Conservation (phyloP, 352 stramenopile species). For the Albugo candida region DNA sequence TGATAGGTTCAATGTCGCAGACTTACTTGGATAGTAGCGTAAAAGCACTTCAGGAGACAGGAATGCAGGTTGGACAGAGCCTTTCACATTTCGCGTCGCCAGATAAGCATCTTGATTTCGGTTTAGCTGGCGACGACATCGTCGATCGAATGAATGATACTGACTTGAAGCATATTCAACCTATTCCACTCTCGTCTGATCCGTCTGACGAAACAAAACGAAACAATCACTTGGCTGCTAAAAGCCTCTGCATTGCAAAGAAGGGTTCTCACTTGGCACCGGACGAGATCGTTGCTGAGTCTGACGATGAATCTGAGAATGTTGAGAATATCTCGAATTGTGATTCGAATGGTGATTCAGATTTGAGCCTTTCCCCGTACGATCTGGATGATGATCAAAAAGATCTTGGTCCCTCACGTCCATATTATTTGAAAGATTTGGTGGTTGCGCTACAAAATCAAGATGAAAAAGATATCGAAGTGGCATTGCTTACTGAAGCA, state of each 20-base stretch:
- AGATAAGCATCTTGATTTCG: constrained; percentile 44
- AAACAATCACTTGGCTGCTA: neutral
- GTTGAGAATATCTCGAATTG: constrained; percentile 17
- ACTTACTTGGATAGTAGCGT: constrained; percentile 46
- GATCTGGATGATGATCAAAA: constrained; percentile 47
- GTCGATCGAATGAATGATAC: constrained; percentile 3
- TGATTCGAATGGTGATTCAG: constrained; percentile 27
- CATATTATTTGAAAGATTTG: constrained; percentile 54
- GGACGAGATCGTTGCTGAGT: constrained; percentile 20
- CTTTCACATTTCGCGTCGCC: constrained; percentile 32
- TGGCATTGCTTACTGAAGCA: constrained; percentile 28
- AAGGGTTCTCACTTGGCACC: constrained; percentile 21
- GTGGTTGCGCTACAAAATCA: constrained; percentile 26
- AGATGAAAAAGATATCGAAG: constrained; percentile 33
- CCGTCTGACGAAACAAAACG: neutral
- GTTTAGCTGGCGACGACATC: constrained; percentile 20
- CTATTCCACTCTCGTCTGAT: constrained; percentile 4
- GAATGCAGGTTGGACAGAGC: constrained; percentile 54
- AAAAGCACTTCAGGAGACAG: constrained; percentile 26
- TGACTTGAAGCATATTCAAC: constrained; percentile 10
- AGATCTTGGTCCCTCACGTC: constrained; percentile 32
- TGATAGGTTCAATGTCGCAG: neutral
- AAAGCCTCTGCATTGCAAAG: constrained; percentile 1
- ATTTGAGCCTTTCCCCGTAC: constrained; percentile 45
- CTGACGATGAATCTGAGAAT: constrained; percentile 9